These are phyloP conservation scores for Silene noctiflora DNA, from an alignment of 179 eudicot species.

Conservation along the genomic window DNA sequence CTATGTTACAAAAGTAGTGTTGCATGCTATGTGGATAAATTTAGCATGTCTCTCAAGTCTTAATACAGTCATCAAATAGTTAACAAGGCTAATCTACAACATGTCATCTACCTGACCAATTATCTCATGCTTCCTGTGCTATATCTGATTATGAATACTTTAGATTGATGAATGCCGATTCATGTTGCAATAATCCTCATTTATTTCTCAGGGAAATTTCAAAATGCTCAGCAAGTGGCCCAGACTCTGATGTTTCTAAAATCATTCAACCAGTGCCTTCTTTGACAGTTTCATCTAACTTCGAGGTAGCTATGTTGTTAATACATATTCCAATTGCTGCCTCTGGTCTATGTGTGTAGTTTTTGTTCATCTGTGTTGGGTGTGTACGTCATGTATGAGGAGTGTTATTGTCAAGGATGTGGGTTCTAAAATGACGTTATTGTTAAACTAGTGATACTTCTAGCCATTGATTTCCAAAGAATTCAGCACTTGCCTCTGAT, in stretches of 20 bases:
- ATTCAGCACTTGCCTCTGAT: neutral
- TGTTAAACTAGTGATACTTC: neutral
- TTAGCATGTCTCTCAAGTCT: neutral
- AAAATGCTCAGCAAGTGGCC: slow-evolving; percentile 36
- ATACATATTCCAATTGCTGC: neutral
- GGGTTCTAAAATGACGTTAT: neutral
- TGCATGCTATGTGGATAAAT: neutral
- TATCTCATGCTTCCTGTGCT: slow-evolving; percentile 4
- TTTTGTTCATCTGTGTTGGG: neutral
- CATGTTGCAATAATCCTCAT: slow-evolving; percentile 2
- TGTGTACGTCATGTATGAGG: neutral
- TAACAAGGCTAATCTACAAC: neutral
- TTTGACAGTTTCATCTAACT: slow-evolving; percentile 67
- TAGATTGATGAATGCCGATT: slow-evolving; percentile 2
- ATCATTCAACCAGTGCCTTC: slow-evolving; percentile 40
- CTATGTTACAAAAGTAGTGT: neutral
- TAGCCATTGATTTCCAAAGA: neutral
- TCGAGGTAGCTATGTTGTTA: slow-evolving; percentile 47
- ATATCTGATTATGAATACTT: slow-evolving; percentile 6
- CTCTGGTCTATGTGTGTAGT: slow-evolving; percentile 2
- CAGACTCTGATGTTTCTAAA: slow-evolving; percentile 53
- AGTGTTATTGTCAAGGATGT: neutral
- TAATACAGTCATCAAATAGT: neutral
- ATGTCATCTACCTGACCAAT: neutral
- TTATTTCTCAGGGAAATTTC: slow-evolving; percentile 45